Conservation (phyloP, 73 alveolate genomes). For the Loxodes magnus region DNA sequence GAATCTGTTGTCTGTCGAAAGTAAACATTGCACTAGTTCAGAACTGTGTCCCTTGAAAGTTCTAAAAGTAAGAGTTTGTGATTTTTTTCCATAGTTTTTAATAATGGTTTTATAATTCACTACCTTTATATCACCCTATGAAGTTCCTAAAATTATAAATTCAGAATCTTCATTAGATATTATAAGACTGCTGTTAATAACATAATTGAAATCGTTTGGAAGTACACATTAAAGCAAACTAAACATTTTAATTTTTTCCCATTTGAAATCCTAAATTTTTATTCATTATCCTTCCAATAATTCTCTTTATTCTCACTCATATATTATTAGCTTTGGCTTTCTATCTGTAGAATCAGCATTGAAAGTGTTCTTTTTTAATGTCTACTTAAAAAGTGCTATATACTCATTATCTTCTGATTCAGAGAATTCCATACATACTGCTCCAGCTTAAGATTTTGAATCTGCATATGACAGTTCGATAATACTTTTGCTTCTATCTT, state of each 20-base stretch:
- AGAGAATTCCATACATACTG: conserved; percentile 1
- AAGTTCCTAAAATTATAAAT: neutral
- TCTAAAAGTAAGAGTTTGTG: neutral
- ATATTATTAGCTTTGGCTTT: neutral
- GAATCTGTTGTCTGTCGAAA: neutral
- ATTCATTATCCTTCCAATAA: neutral
- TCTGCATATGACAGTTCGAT: neutral
- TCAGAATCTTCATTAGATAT: neutral
- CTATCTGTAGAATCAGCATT: neutral
- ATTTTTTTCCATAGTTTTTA: neutral
- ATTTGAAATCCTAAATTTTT: neutral
- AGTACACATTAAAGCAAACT: neutral
- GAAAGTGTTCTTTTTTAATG: neutral
- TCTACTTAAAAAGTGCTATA: conserved; percentile 4
- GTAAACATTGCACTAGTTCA: neutral
- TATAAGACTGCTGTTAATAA: neutral
- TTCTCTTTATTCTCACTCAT: neutral
- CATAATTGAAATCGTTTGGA: neutral
- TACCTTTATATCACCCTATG: neutral
- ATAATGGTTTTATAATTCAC: neutral
- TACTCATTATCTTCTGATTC: neutral
- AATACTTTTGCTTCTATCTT: neutral
- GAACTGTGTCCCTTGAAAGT: neutral
- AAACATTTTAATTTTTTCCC: neutral
- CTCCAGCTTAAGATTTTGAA: conserved; percentile 5